A percentile compares a stretch with the other conserved stretches of the same genome.
These are phyloP conservation scores for Pythium brachiatum DNA, from an alignment of 352 stramenopile genomes.

Conservation along the genomic window DNA sequence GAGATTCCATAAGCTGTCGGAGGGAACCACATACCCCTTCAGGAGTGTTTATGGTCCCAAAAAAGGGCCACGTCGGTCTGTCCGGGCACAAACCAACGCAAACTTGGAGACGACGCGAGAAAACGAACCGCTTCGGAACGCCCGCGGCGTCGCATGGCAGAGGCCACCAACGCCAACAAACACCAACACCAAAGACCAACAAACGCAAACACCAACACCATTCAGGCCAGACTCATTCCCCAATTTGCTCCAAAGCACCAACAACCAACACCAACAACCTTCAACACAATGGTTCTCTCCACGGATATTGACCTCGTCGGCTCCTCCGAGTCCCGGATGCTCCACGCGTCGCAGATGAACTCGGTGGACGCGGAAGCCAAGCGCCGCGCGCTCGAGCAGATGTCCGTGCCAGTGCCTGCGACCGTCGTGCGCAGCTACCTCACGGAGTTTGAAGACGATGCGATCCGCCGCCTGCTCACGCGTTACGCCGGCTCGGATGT, in stretches of 20 bases:
- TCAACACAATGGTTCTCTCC: constrained; percentile 34
- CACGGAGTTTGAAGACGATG: constrained; percentile 54
- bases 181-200: neutral
- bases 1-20: neutral
- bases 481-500: constrained; percentile 62
- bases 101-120: neutral
- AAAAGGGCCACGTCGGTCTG: neutral
- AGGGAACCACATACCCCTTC: neutral
- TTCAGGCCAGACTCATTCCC: constrained; percentile 26
- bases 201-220: neutral
- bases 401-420: constrained; percentile 53
- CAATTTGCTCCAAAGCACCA: constrained; percentile 25
- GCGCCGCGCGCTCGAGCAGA: constrained; percentile 30
- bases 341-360: constrained; percentile 26
- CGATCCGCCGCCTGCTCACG: constrained; percentile 46
- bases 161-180: neutral
- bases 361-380: constrained; percentile 40
- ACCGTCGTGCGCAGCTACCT: constrained; percentile 45
- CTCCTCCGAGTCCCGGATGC: constrained; percentile 32
- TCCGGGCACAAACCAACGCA: constrained; percentile 9
- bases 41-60: constrained; percentile 1
- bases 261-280: constrained; percentile 26
- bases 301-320: constrained; percentile 50
- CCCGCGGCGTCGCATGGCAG: constrained; percentile 14
- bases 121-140: constrained; percentile 17